Evolutionary conservation across 495 filamentous ascomycete genomes (phyloP).

Genomic region (Lasiosphaeria hispida): DNA sequence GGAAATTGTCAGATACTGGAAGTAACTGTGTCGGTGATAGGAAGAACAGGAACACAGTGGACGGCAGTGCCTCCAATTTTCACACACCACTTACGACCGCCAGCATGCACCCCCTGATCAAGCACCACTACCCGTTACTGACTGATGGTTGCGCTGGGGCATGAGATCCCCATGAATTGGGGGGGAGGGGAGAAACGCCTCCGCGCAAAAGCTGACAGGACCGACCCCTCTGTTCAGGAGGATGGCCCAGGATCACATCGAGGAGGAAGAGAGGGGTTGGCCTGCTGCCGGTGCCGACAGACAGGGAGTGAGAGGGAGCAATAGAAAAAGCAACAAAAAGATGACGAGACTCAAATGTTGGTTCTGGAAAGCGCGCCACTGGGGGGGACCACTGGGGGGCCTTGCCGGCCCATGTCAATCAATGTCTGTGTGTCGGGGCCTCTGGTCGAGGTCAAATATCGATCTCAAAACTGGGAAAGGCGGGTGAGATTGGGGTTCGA

Average conservation of each 20-base stretch:
- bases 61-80: too few species aligned
- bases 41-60: neutral
- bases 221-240: neutral
- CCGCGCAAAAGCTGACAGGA: neutral
- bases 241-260: neutral
- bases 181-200: neutral
- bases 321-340: constrained; percentile 7
- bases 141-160: neutral
- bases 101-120: too few species aligned
- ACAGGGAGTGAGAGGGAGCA: neutral
- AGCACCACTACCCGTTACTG: too few species aligned
- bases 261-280: constrained; percentile 2
- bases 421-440: neutral
- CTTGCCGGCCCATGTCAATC: neutral
- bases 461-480: neutral
- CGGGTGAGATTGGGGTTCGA: neutral
- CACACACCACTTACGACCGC: too few species aligned
- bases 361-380: neutral
- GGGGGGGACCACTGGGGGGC: constrained; percentile 1
- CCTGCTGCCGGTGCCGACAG: neutral
- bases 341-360: constrained; percentile 1
- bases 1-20: constrained; percentile 11
- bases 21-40: neutral
- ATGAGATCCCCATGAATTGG: neutral
- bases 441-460: neutral